Evolutionary conservation across 768 basidiomycete genomes (phyloP), one percentile per base, ranked within the genome.

Genomic region (Lanmaoa rubissima): DNA sequence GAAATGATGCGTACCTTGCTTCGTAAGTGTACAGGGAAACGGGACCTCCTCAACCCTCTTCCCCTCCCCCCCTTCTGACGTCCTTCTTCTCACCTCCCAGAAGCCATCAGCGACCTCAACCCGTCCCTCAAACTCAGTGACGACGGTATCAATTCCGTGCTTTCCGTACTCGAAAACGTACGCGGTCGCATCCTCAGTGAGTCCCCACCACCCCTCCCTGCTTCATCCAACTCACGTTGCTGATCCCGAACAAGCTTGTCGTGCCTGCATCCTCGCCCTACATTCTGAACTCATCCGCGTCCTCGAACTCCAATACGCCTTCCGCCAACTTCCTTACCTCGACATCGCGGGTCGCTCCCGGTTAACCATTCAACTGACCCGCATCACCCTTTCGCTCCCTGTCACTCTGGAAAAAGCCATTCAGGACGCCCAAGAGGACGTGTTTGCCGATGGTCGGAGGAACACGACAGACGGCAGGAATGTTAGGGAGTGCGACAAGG

Each of bases 261-360:
- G 87, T 32, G 85, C 86, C 28, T 92, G 90, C 69, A 78, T 92
- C 17, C 78, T 86, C 55, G 82, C 88, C 4, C 78, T 94, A 11
- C 86, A 88, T 67, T 73, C 82, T 21, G 85, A 91, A 63, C 79
- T 92, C 54, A 75, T 81, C n/a, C 83, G 86, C 39, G 81, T 92
- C n/a, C 80, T 92, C 59, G 91, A 94, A 65, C 79, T 92, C 21
- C 92, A 92, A 64, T 83, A 85, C 61, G 82, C 83, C 7, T 86
- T 94, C 57, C 83, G 86, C 26, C 79, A 84, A 49, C 79, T 93
- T 26, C 83, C 87, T 13, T 93, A 90, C 66, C 81, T 92, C 60
- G 89, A 92, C 69, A 73, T 94, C 56, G 76, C 85, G 47, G 86
- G 87, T 14, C 86, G 92, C 14, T 85, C 86, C 3, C 82, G 90